phyloP scores from a whole-genome alignment of 805 yeast genomes.

The Peterozyma toletana region DNA sequence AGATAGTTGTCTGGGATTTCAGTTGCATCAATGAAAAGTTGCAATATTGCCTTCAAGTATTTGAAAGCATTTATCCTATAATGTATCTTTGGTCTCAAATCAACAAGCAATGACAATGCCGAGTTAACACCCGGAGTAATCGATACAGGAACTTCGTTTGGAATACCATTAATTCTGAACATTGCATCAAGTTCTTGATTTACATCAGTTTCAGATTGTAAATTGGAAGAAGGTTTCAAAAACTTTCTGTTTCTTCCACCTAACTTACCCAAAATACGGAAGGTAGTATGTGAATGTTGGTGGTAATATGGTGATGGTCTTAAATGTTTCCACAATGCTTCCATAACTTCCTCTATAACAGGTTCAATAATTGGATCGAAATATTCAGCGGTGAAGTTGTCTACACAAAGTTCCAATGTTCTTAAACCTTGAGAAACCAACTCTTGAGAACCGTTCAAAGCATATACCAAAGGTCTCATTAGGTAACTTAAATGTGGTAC shows the following conservation, averaged over 20 bases:
- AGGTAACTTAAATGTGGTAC: slow-evolving; percentile 88
- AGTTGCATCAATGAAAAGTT: slow-evolving; percentile 56
- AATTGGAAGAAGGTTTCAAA: slow-evolving; percentile 65
- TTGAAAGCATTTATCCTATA: slow-evolving; percentile 75
- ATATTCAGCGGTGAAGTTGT: slow-evolving; percentile 90
- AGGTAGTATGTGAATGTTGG: slow-evolving; percentile 91
- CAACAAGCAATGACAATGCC: slow-evolving; percentile 71
- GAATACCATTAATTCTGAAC: slow-evolving; percentile 65
- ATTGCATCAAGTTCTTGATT: slow-evolving; percentile 67
- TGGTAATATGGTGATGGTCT: slow-evolving; percentile 92
- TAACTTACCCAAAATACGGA: slow-evolving; percentile 85
- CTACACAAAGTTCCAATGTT: slow-evolving; percentile 92
- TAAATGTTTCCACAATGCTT: slow-evolving; percentile 84
- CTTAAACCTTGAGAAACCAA: slow-evolving; percentile 91
- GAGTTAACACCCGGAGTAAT: slow-evolving; percentile 78
- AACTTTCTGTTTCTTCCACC: slow-evolving; percentile 94
- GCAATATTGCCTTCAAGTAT: slow-evolving; percentile 58
- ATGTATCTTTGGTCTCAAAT: slow-evolving; percentile 51
- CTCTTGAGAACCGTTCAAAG: slow-evolving; percentile 85
- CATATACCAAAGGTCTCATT: slow-evolving; percentile 87
- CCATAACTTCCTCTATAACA: slow-evolving; percentile 89
- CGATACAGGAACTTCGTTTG: slow-evolving; percentile 57
- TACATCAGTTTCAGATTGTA: slow-evolving; percentile 41
- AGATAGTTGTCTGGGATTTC: slow-evolving; percentile 39
- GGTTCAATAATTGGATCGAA: slow-evolving; percentile 98